phyloP scores from a whole-genome alignment of 2,329 filamentous ascomycete species.

The Neoascochyta sp. region DNA sequence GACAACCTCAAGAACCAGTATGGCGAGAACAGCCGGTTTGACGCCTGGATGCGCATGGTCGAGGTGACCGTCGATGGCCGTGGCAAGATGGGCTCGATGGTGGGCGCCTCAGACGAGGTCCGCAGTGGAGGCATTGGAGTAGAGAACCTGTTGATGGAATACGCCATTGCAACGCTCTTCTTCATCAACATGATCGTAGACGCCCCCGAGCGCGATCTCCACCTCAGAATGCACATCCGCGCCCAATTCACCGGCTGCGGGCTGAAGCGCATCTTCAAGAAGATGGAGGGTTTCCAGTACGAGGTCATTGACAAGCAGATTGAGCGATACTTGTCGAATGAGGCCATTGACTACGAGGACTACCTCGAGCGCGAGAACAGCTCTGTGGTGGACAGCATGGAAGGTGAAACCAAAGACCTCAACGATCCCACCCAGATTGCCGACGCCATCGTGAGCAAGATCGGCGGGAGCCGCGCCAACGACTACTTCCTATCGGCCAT shows the following conservation, averaged over 20 bases:
- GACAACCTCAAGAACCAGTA: conserved; percentile 85
- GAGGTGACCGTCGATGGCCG: conserved; percentile 95
- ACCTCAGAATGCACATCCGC: conserved; percentile 87
- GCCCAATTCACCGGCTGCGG: conserved; percentile 95
- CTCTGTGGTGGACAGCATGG: conserved; percentile 82
- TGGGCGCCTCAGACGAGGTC: conserved; percentile 93
- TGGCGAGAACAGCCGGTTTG: conserved; percentile 91
- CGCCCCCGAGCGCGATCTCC: conserved; percentile 81
- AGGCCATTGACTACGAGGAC: conserved; percentile 97
- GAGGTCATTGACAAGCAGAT: conserved; percentile 98
- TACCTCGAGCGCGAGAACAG: conserved; percentile 87
- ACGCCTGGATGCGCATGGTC: conserved; percentile 97
- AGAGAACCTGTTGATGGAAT: conserved; percentile 99
- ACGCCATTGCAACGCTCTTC: conserved; percentile 89
- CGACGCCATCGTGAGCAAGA: conserved; percentile 82
- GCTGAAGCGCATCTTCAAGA: conserved; percentile 86
- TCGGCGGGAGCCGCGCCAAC: conserved; percentile 78
- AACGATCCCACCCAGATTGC: conserved; percentile 91
- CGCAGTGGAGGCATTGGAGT: conserved; percentile 95
- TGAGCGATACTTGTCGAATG: conserved; percentile 86
- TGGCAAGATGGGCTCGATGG: conserved; percentile 97
- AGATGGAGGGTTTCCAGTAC: conserved; percentile 99
- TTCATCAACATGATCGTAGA: conserved; percentile 96
- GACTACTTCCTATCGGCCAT: conserved; percentile 96
- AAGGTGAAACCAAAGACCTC: conserved; percentile 84